Evolutionary conservation across 1,284 basidiomycete species (phyloP).

Genomic region (Chondrostereum purpureum): DNA sequence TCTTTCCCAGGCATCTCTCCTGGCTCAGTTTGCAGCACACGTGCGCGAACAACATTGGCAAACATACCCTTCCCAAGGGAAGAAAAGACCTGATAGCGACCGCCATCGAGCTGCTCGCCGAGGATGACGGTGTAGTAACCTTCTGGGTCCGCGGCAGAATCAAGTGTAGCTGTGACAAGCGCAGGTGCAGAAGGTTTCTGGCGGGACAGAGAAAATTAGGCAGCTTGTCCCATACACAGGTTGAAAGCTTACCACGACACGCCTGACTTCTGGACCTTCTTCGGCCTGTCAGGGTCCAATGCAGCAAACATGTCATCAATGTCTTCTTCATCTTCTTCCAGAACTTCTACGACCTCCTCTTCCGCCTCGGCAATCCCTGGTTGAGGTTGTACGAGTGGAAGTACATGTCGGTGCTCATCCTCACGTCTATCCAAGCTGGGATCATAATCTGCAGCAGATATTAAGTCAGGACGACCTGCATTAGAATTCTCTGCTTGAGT

Average conservation of each 20-base stretch:
- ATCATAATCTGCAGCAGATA: constrained; percentile 92
- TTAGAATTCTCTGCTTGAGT: constrained; percentile 32
- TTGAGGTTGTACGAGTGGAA: constrained; percentile 14
- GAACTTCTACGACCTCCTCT: constrained; percentile 49
- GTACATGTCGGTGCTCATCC: constrained; percentile 67
- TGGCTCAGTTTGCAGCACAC: constrained; percentile 68
- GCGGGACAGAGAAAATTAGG: background rate
- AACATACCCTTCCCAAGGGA: constrained; percentile 98
- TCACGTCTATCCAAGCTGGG: constrained; percentile 79
- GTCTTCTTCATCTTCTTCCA: constrained; percentile 67
- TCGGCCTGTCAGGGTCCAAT: constrained; percentile 46
- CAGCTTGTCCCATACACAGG: background rate
- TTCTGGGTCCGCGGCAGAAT: constrained; percentile 80
- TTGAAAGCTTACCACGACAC: constrained; percentile 37
- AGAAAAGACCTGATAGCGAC: constrained; percentile 92
- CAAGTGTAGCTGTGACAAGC: constrained; percentile 62
- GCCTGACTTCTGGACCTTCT: constrained; percentile 53
- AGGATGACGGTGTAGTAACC: constrained; percentile 95
- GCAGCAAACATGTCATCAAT: constrained; percentile 89
- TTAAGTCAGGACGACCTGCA: constrained; percentile 50
- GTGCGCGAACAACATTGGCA: constrained; percentile 89
- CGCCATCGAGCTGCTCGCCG: constrained; percentile 90
- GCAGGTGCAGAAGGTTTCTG: constrained; percentile 54
- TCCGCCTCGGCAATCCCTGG: constrained; percentile 39
- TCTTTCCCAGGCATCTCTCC: constrained; percentile 63